Evolutionary conservation across 129 eudicot genomes (phyloP).

Genomic region (Flaveria ramosissima): DNA sequence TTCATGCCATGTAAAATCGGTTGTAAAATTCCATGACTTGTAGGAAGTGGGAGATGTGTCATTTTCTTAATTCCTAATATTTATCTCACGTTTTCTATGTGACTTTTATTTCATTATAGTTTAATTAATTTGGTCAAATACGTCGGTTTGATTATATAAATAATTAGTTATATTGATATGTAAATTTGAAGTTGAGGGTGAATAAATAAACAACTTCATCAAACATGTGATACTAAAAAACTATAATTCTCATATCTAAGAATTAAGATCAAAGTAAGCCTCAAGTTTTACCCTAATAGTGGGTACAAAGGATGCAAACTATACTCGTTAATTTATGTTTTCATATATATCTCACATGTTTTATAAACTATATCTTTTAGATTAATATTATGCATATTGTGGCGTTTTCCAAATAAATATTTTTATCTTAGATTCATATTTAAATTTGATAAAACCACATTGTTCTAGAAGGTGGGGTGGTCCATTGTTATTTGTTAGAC

Average conservation of each 20-base stretch:
- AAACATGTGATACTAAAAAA: background rate
- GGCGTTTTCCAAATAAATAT: background rate
- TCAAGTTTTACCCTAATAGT: background rate
- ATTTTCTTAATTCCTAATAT: conserved; percentile 12
- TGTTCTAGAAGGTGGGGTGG: background rate
- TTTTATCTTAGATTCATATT: background rate
- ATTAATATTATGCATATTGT: background rate
- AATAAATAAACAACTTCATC: background rate
- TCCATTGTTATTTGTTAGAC: background rate
- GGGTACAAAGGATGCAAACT: background rate
- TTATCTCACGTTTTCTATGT: conserved; percentile 16
- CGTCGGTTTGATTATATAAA: conserved; percentile 1
- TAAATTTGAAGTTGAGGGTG: background rate
- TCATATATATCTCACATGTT: background rate
- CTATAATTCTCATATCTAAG: background rate
- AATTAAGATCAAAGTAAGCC: background rate
- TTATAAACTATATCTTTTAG: background rate
- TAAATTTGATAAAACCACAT: background rate
- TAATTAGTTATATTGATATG: background rate
- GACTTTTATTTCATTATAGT: background rate
- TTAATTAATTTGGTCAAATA: background rate
- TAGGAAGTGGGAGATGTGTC: conserved; percentile 11
- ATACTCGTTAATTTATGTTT: background rate
- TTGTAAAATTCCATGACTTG: background rate
- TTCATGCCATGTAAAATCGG: no score